These are phyloP conservation scores for Baorangia bicolor DNA, from an alignment of 768 basidiomycete genomes.

Conservation along the genomic window DNA sequence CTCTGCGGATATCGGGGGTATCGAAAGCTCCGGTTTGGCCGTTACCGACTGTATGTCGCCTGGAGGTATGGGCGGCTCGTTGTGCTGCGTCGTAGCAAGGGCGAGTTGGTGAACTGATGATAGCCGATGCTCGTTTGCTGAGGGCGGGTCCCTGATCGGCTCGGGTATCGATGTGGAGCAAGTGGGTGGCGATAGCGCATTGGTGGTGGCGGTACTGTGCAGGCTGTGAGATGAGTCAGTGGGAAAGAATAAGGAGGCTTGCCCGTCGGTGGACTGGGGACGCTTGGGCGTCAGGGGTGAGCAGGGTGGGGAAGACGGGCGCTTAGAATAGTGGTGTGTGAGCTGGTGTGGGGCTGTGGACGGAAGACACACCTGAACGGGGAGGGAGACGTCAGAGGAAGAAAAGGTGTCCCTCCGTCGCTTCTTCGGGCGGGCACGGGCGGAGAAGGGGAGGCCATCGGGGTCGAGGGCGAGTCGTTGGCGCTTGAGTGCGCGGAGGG, in stretches of 20 bases:
- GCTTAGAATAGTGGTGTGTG: conserved; percentile 8
- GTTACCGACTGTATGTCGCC: background rate
- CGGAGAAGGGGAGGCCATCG: conserved; percentile 23
- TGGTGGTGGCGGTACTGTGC: conserved; percentile 6
- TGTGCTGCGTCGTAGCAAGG: background rate
- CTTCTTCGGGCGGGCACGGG: conserved; percentile 15
- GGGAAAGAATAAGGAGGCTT: background rate
- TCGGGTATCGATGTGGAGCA: conserved; percentile 7
- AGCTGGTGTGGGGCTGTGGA: background rate
- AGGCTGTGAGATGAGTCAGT: background rate
- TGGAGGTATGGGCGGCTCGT: background rate
- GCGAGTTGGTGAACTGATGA: background rate
- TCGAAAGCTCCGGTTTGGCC: background rate
- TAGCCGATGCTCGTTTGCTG: background rate
- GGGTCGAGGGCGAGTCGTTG: conserved; percentile 32
- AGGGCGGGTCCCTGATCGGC: background rate
- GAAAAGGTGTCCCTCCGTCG: conserved; percentile 26
- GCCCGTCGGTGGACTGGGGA: background rate
- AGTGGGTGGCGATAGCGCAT: background rate
- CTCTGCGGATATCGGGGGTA: background rate
- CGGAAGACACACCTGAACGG: background rate
- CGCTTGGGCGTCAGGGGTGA: conserved; percentile 7
- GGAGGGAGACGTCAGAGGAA: background rate
- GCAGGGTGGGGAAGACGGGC: conserved; percentile 8
- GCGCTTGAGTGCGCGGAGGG: conserved; percentile 35